These are phyloP conservation scores for Botryotinia calthae DNA, from an alignment of 2,329 filamentous ascomycete species.

Conservation along the genomic window DNA sequence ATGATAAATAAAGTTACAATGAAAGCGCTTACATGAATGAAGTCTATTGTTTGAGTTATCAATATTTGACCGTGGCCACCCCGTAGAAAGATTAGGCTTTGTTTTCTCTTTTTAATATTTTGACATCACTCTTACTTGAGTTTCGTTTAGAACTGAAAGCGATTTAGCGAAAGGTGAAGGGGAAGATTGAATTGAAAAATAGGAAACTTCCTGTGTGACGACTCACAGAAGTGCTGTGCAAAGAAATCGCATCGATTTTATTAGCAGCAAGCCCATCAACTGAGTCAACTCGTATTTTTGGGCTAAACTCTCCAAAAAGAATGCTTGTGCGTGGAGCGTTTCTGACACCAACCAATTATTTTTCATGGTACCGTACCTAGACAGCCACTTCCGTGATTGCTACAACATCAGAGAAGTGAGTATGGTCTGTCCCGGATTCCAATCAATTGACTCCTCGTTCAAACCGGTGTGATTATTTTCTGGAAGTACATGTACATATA, in stretches of 20 bases:
- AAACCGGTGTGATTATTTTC: neutral
- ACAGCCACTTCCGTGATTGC: slow-evolving; percentile 4
- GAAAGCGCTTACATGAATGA: neutral
- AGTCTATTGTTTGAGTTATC: slow-evolving; percentile 9
- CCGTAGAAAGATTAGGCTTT: neutral
- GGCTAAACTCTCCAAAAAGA: neutral
- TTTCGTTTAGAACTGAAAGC: neutral
- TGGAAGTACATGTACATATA: slow-evolving; percentile 1
- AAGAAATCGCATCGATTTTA: neutral
- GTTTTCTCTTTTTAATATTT: neutral
- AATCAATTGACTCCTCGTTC: neutral
- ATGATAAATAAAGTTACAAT: neutral
- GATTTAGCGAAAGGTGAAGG: neutral
- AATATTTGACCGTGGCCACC: slow-evolving; percentile 6
- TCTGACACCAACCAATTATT: neutral
- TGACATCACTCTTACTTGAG: neutral
- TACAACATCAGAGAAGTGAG: neutral
- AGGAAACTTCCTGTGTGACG: neutral
- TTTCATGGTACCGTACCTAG: neutral
- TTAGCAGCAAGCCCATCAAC: neutral
- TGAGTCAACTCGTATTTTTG: slow-evolving; percentile 3
- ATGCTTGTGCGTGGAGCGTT: neutral
- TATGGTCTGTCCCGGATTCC: neutral
- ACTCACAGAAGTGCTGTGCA: neutral
- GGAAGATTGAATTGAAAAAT: neutral